Percentiles rank a stretch among this genome's conserved stretches.
Evolutionary conservation across 148 eudicot species (phyloP).

Genomic region (Polygonum aviculare): DNA sequence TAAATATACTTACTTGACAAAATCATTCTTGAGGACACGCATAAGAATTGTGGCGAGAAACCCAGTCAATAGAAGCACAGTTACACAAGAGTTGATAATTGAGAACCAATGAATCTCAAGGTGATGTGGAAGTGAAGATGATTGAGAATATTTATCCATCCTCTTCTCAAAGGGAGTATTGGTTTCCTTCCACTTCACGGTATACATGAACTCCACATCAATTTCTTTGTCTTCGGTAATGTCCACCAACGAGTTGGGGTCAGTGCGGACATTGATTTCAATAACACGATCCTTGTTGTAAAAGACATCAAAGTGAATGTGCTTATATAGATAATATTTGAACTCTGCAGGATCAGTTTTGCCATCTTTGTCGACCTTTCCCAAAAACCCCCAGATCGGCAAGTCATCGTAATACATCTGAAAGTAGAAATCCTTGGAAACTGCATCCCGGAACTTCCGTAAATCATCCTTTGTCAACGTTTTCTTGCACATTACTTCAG

Average conservation of each 20-base stretch:
- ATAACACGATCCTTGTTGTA: constrained; percentile 17
- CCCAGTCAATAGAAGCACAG: constrained; percentile 15
- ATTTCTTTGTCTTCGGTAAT: constrained; percentile 13
- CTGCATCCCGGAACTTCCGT: constrained; percentile 11
- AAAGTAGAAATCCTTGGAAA: constrained; percentile 14
- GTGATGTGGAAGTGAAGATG: constrained; percentile 16
- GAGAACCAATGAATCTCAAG: constrained; percentile 16
- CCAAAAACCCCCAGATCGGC: constrained; percentile 15
- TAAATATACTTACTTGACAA: constrained; percentile 14
- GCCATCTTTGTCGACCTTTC: constrained; percentile 14
- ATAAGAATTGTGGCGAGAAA: constrained; percentile 16
- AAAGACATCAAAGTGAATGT: constrained; percentile 10
- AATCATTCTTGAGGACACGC: constrained; percentile 17
- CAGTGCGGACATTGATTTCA: constrained; percentile 14
- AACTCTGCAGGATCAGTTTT: constrained; percentile 11
- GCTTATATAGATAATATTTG: constrained; percentile 14
- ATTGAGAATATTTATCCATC: constrained; percentile 16
- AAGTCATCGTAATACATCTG: constrained; percentile 17
- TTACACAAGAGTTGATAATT: constrained; percentile 16
- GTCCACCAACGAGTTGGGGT: constrained; percentile 11
- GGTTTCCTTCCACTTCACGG: constrained; percentile 16
- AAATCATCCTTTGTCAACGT: constrained; percentile 9
- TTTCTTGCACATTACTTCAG: constrained; percentile 12
- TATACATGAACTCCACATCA: constrained; percentile 15
- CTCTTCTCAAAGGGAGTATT: constrained; percentile 12